phyloP scores from a whole-genome alignment of 2,329 filamentous ascomycete species.

The Sporothrix schenckii region DNA sequence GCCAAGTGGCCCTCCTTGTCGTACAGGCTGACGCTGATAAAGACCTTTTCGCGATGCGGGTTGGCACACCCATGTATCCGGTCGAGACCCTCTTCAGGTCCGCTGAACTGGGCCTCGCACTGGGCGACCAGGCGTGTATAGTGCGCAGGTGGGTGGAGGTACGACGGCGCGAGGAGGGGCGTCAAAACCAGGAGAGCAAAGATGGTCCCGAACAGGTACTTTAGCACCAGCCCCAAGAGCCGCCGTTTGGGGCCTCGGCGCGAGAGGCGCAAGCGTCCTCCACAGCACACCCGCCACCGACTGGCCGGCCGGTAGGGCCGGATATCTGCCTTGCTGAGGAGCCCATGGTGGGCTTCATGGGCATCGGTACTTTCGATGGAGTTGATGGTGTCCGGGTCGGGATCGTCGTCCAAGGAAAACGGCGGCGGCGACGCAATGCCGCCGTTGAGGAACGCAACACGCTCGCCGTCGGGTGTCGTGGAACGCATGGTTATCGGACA shows the following conservation, averaged over 20 bases:
- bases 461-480: slow-evolving; percentile 28
- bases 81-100: slow-evolving; percentile 20
- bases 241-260: not conserved
- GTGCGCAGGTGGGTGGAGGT: slow-evolving; percentile 47
- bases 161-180: slow-evolving; percentile 49
- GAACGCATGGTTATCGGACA: slow-evolving; percentile 3
- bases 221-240: not conserved
- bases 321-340: slow-evolving; percentile 3
- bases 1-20: slow-evolving; percentile 64
- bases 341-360: not conserved
- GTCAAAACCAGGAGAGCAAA: slow-evolving; percentile 22
- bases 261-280: not conserved
- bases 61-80: slow-evolving; percentile 46
- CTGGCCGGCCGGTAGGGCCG: not conserved
- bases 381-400: not conserved
- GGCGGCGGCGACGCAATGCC: not conserved
- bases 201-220: not conserved
- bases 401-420: slow-evolving; percentile 25
- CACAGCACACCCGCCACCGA: not conserved
- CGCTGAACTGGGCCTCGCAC: slow-evolving; percentile 40
- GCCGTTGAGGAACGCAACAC: slow-evolving; percentile 21
- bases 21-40: slow-evolving; percentile 72
- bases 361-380: not conserved
- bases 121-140: slow-evolving; percentile 43
- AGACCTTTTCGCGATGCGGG: slow-evolving; percentile 64